These are phyloP conservation scores for Hymenoscyphus fructigenus DNA, from an alignment of 2,329 filamentous ascomycete species.

Conservation along the genomic window DNA sequence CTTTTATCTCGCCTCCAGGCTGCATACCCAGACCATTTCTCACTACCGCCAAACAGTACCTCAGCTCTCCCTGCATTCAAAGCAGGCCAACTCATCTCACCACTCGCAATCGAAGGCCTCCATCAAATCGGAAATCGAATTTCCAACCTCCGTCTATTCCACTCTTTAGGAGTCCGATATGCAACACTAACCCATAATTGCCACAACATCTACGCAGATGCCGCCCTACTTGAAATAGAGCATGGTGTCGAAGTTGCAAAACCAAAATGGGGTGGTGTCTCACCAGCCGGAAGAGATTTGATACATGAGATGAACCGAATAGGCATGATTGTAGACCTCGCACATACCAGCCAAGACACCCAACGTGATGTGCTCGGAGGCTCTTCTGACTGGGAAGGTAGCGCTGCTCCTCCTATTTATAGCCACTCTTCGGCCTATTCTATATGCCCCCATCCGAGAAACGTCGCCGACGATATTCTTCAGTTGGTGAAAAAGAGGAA, in stretches of 20 bases:
- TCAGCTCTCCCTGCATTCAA: constrained; percentile 62
- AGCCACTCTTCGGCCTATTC: constrained; percentile 81
- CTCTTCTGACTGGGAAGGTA: constrained; percentile 63
- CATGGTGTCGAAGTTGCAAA: constrained; percentile 38
- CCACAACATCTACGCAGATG: constrained; percentile 86
- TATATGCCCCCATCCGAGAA: constrained; percentile 84
- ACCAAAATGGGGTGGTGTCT: constrained; percentile 71
- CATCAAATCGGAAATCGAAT: constrained; percentile 90
- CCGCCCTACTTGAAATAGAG: constrained; percentile 61
- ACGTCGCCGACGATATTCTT: constrained; percentile 83
- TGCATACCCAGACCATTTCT: constrained; percentile 68
- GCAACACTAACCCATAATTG: constrained; percentile 91
- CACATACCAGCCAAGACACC: constrained; percentile 76
- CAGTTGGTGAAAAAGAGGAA: constrained; percentile 70
- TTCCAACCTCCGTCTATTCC: constrained; percentile 71
- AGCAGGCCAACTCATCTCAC: constrained; percentile 67
- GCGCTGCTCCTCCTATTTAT: constrained; percentile 81
- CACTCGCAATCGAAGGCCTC: constrained; percentile 79
- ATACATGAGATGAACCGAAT: constrained; percentile 90
- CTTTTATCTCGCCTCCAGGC: constrained; percentile 63
- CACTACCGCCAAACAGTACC: constrained; percentile 57
- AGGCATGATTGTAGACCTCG: constrained; percentile 90
- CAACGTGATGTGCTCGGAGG: constrained; percentile 79
- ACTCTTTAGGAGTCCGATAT: constrained; percentile 80
- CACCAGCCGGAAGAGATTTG: constrained; percentile 63